These are phyloP conservation scores for Margaritispora aquatica DNA, from an alignment of 495 filamentous ascomycete genomes.

Conservation along the genomic window DNA sequence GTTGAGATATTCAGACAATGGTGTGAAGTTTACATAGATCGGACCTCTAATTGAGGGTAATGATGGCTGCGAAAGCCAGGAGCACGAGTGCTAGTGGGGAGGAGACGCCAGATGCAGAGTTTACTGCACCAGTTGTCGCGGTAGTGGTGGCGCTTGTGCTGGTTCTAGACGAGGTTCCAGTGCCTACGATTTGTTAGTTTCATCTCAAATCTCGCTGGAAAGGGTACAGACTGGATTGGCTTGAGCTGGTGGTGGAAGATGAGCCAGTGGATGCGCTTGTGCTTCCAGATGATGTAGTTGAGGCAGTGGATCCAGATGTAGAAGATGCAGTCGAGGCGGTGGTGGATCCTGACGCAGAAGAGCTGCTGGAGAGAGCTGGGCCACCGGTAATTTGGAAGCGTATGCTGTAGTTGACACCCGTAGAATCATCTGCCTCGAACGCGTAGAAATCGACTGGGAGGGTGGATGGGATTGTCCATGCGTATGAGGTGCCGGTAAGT, in stretches of 20 bases:
- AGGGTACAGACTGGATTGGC: background rate
- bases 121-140: background rate
- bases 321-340: background rate
- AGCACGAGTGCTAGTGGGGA: constrained; percentile 19
- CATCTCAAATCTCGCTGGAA: background rate
- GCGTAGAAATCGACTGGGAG: constrained; percentile 10
- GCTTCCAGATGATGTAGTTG: background rate
- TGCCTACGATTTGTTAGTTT: background rate
- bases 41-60: constrained; percentile 12
- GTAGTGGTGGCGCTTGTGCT: background rate
- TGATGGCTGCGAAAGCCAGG: constrained; percentile 13
- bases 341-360: constrained; percentile 1
- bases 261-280: background rate
- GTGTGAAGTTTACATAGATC: constrained; percentile 1
- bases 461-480: constrained; percentile 5
- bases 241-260: background rate
- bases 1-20: constrained; percentile 9
- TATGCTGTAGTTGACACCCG: constrained; percentile 11
- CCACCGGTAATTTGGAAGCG: constrained; percentile 12
- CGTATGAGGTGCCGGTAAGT: constrained; percentile 9
- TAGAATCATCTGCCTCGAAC: constrained; percentile 10
- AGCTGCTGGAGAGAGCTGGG: background rate
- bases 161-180: background rate
- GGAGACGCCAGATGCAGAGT: constrained; percentile 4
- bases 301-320: background rate